Conservation (phyloP, 495 filamentous ascomycete species). For the Neurospora tetrasperma region DNA sequence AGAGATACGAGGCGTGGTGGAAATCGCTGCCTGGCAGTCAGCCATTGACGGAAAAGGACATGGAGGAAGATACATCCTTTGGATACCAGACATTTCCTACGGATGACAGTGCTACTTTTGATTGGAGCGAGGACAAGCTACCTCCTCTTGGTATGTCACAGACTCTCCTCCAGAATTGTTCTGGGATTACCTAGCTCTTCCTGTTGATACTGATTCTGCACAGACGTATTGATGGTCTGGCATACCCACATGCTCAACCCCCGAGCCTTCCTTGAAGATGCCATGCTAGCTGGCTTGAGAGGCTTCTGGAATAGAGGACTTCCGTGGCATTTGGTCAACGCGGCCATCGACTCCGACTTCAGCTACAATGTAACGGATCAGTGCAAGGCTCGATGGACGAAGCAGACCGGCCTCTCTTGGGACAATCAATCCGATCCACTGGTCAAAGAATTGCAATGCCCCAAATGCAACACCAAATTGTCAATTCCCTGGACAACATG, state of each 20-base stretch:
- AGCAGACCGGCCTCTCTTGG: conserved; percentile 45
- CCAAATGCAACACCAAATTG: conserved; percentile 36
- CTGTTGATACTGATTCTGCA: conserved; percentile 6
- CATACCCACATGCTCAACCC: conserved; percentile 83
- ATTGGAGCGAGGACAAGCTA: conserved; percentile 23
- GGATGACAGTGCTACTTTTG: conserved; percentile 4
- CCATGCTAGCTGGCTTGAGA: conserved; percentile 49
- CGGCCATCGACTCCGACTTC: conserved; percentile 56
- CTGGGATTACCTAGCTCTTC: not conserved
- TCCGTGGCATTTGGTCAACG: conserved; percentile 57
- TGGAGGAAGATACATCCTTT: conserved; percentile 9
- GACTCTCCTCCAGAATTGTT: not conserved
- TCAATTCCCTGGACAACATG: conserved; percentile 53
- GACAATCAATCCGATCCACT: conserved; percentile 44
- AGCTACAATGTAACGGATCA: conserved; percentile 44
- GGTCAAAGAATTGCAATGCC: conserved; percentile 45
- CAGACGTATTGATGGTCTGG: conserved; percentile 86
- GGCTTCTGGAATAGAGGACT: conserved; percentile 55
- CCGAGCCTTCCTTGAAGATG: conserved; percentile 67
- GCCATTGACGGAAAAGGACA: conserved; percentile 24
- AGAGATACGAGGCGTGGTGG: conserved; percentile 71
- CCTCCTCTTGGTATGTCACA: conserved; percentile 30
- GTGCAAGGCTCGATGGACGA: conserved; percentile 39
- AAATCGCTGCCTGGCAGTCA: conserved; percentile 19
- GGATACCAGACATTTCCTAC: conserved; percentile 18